Evolutionary conservation across 2,329 filamentous ascomycete genomes (phyloP), one percentile per base, ranked within the genome.

Genomic region (Pseudogymnoascus sp.): DNA sequence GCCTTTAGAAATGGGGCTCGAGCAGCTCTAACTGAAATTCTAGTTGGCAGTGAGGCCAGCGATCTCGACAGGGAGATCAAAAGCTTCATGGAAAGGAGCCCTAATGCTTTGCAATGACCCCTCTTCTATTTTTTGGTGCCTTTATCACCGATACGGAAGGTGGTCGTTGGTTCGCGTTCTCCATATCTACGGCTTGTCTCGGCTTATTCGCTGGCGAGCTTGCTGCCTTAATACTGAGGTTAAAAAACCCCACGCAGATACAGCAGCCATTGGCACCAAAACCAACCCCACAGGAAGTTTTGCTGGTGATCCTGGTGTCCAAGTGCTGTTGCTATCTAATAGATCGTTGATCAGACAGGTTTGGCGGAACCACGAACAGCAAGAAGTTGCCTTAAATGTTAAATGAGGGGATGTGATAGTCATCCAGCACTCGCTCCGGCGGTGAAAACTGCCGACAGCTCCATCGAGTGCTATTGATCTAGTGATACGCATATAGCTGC

Each of bases 101-200:
- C 47, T 54, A 54, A 34, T 28, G n/a, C 47, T 54, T 54, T 22
- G 28, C 7, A 18, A 20, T 34, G 47, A 54, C 5, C 32, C 8
- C 12, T 34, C 32, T 54, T n/a, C 1, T 18, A 32, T 28, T 34
- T 54, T 54, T 32, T 11, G 28, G 28, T 54, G 47, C 30, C 47
- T 32, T 54, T 54, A 54, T 54, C 47, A 54, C 47, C 47, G 28
- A 54, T 54, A 54, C 47, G 47, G 47, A 54, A 54, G 47, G 47
- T 54, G 47, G 47, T 32, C 28, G 28, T 54, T 54, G 9, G 4
- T 54, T 32, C 16, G 9, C 14, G 47, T 54, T 9, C 16, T 32
- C 47, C 28, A 54, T 14, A 18, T 32, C n/a, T 7, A 32, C 47
- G 47, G 47, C 16, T 54, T 32, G 47, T 11, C 28, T 54, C 47